Evolutionary conservation across 1,139 yeast species (phyloP), one percentile per base, ranked within the genome.

Genomic region (Yamadazyma atlantica): DNA sequence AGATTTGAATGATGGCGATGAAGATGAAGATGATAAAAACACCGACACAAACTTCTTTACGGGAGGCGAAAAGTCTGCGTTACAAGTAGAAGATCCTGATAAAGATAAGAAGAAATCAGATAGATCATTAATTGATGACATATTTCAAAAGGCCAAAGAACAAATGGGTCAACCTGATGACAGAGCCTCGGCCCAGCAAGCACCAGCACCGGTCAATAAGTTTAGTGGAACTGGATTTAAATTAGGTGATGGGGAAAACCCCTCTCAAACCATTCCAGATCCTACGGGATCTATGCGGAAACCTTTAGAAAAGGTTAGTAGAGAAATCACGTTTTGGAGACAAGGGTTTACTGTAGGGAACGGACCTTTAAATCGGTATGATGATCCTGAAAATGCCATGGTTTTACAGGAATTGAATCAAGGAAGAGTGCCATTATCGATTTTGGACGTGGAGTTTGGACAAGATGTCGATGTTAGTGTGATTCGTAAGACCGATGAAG

Each of bases 401-500:
- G 84, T 86, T 46, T 69, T 94, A 50, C 76, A 80, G 48, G 95
- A 90, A 49, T 75, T 92, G 60, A 85, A 87, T 54, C 78, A 82
- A 41, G 98, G 98, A 4, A 75, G 95, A 45, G 99, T 96, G 0
- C 99, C 99, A n/a, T 66, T 90, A 49, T 75, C 85, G 22, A 65
- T 92, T 37, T 69, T 92, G 45, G 81, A 86, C 48, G 97, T 92
- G 10, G 81, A 82, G 51, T 81, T 81, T 54, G 96, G 96, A 32
- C 97, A 92, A 64, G 94, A 87, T 48, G 97, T 94, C n/a, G 96
- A 90, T 57, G 97, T 92, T 13, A 80, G 82, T 31, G 95, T 92
- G n/a, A 73, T 75, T 43, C 82, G 83, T 54, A 82, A 83, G 52
- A 66, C 86, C 34, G 95, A 88, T 41, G 96, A 90, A 58, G 88